Evolutionary conservation across 306 rosid species (phyloP).

Genomic region (Rosa lucieae): DNA sequence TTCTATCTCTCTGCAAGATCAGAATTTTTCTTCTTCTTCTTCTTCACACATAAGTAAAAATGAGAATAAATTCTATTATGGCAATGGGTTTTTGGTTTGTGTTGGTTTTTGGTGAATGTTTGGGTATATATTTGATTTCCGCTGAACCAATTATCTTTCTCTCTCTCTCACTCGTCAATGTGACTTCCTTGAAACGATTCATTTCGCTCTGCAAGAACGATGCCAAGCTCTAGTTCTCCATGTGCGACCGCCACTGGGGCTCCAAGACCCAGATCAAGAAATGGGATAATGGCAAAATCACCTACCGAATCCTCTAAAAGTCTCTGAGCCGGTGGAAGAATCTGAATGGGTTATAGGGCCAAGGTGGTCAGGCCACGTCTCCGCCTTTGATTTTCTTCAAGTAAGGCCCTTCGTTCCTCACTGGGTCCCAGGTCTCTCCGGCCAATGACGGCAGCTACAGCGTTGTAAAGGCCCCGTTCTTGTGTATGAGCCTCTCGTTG

Average conservation of each 20-base stretch:
- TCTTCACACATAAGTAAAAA: too few relatives aligned
- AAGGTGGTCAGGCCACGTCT: slow-evolving; percentile 53
- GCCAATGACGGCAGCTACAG: slow-evolving; percentile 45
- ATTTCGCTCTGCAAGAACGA: slow-evolving; percentile 56
- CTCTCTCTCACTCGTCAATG: too few relatives aligned
- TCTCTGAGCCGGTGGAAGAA: slow-evolving; percentile 71
- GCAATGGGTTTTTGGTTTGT: too few relatives aligned
- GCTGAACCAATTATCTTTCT: too few relatives aligned
- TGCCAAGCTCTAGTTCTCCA: slow-evolving; percentile 68
- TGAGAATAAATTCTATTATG: too few relatives aligned
- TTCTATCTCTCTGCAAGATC: too few relatives aligned
- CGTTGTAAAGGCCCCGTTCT: slow-evolving; percentile 65
- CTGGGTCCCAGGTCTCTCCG: slow-evolving; percentile 70
- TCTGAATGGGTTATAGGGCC: slow-evolving; percentile 88
- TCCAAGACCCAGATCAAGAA: slow-evolving; percentile 60
- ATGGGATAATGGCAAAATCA: slow-evolving; percentile 61
- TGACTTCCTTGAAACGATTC: slow-evolving; percentile 55
- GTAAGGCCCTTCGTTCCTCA: slow-evolving; percentile 66
- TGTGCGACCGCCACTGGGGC: slow-evolving; percentile 90
- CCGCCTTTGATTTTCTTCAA: slow-evolving; percentile 79
- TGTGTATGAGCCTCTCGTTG: slow-evolving; percentile 56
- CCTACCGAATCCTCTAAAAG: slow-evolving; percentile 54
- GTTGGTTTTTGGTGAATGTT: too few relatives aligned
- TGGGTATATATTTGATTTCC: too few relatives aligned
- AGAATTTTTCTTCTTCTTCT: too few relatives aligned